Evolutionary conservation across 2,329 filamentous ascomycete species (phyloP).

Genomic region (Dactylellina sp.): DNA sequence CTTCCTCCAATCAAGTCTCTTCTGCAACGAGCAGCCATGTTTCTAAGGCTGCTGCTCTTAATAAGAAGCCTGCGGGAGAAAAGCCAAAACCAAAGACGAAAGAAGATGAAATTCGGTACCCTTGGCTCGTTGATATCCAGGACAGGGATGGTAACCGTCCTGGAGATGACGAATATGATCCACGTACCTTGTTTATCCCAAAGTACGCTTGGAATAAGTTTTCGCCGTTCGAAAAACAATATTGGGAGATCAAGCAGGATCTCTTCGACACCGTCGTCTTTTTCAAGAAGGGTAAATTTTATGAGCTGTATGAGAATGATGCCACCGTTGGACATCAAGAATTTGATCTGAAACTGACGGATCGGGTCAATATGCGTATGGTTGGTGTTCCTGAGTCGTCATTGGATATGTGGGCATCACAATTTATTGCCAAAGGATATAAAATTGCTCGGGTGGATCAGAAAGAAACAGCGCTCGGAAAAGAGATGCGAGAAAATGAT

Average conservation of each 20-base stretch:
- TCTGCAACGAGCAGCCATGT: slow-evolving; percentile 83
- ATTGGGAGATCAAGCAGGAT: slow-evolving; percentile 99
- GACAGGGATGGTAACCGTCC: slow-evolving; percentile 85
- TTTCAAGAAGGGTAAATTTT: slow-evolving; percentile 99
- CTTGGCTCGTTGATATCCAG: slow-evolving; percentile 86
- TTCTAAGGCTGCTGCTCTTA: slow-evolving; percentile 69
- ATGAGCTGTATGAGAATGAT: slow-evolving; percentile 97
- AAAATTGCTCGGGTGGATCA: slow-evolving; percentile 98
- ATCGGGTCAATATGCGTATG: slow-evolving; percentile 99
- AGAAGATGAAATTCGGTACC: slow-evolving; percentile 79
- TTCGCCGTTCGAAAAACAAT: slow-evolving; percentile 95
- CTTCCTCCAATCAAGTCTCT: slow-evolving; percentile 73
- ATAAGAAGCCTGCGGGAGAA: slow-evolving; percentile 63
- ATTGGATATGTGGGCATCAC: slow-evolving; percentile 95
- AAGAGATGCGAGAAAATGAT: slow-evolving; percentile 97
- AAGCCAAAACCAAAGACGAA: slow-evolving; percentile 62
- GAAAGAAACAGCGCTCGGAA: slow-evolving; percentile 92
- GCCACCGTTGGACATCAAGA: slow-evolving; percentile 92
- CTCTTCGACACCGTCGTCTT: slow-evolving; percentile 98
- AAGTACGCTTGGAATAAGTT: slow-evolving; percentile 82
- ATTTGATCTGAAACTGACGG: slow-evolving; percentile 97
- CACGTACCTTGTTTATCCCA: slow-evolving; percentile 89
- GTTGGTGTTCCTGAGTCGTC: slow-evolving; percentile 96
- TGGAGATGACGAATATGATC: slow-evolving; percentile 88
- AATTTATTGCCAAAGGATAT: slow-evolving; percentile 97